These are phyloP conservation scores for Westerdykella aurantiaca DNA, from an alignment of 2,329 filamentous ascomycete species.

Conservation along the genomic window DNA sequence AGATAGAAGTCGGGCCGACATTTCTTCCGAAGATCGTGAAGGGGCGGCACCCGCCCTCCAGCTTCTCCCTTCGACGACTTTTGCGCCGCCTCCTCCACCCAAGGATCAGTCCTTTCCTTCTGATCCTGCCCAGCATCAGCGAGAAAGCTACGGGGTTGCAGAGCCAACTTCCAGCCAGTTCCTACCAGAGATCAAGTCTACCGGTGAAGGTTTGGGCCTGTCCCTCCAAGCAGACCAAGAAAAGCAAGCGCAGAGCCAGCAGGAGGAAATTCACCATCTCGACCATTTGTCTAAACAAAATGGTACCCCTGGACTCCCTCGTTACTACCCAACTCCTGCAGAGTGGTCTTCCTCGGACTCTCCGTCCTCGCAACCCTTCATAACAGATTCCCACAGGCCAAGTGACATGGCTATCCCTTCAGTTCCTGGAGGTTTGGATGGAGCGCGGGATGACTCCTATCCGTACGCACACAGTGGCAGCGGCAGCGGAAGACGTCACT, in stretches of 20 bases:
- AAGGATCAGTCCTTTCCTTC: slow-evolving; percentile 7
- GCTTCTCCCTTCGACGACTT: slow-evolving; percentile 33
- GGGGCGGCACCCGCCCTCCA: slow-evolving; percentile 15
- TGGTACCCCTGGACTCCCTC: no score
- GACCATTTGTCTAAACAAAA: slow-evolving; percentile 4
- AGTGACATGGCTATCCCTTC: no score
- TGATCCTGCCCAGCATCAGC: neutral
- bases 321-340: no score
- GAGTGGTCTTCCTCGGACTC: no score
- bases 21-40: slow-evolving; percentile 20
- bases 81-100: slow-evolving; percentile 19
- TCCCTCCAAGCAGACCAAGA: slow-evolving; percentile 30
- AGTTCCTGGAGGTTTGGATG: no score
- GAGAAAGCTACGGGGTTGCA: neutral
- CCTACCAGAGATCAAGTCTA: slow-evolving; percentile 36
- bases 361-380: no score
- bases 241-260: neutral
- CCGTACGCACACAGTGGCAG: no score
- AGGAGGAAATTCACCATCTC: slow-evolving; percentile 26
- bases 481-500: no score
- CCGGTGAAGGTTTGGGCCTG: slow-evolving; percentile 41
- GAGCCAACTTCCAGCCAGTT: slow-evolving; percentile 16
- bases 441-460: no score
- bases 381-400: no score
- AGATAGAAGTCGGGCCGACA: slow-evolving; percentile 29